Base-by-base conservation (phyloP, 306 rosid genomes). In the Boehmeria nivea region DNA sequence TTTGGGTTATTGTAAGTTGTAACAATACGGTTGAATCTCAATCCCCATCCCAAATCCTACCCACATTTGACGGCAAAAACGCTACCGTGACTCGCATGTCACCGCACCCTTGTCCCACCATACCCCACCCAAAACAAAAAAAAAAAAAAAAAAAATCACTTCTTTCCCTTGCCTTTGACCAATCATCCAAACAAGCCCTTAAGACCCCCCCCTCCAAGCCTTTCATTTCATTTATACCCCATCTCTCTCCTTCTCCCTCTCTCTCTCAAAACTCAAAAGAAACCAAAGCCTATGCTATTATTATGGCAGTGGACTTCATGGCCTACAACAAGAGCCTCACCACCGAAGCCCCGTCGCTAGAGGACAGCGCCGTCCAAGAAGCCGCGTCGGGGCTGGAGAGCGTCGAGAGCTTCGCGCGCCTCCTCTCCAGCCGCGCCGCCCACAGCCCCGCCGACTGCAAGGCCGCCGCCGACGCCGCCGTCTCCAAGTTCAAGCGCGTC, bases 331-430 rank as follows among this genome's bases (percentile, higher is more conserved):
- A 25, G 37, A 37, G 40, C 14, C 64, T 75, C 81, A 23, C 83
- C 0, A 18, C 83, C 51, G 69, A 66, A 3, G 13, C 44, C n/a
- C 16, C 44, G 16, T 3, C 13, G 11, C 31, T 71, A 1, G 87
- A 82, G 59, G 78, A 83, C 4, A 59, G 68, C 64, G 95, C 87
- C 12, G 95, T 82, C 12, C 75, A 76, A 40, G 90, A 86, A 71
- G 95, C 95, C 3, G 90, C 95, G 0, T 82, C 95, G 25, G 95
- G 95, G 20, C 69, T 86, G 23, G 83, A 86, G 25, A 80, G 83
- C 75, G 84, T 86, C 6, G 76, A 75, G 28, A 86, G 76, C 43
- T 85, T 86, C 46, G 78, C 81, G 38, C 43, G 68, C 2, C 55
- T 80, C 19, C 70, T 80, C 3, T 69, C 86, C 11, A 43, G 53